phyloP scores from a whole-genome alignment of 2,329 filamentous ascomycete species.

The Phoma sp. region DNA sequence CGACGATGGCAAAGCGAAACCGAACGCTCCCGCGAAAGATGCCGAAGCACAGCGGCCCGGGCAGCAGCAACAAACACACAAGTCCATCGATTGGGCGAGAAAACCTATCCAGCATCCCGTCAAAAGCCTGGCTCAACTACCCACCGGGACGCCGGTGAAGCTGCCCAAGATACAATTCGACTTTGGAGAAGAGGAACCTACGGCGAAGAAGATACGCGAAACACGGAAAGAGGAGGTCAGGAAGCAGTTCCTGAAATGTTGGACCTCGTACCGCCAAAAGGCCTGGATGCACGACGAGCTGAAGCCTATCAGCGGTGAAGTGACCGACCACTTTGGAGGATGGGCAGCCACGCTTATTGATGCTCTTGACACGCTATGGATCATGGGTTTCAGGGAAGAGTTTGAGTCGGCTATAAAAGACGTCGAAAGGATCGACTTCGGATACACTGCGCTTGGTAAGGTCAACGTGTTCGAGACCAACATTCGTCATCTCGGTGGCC shows the following conservation, averaged over 20 bases:
- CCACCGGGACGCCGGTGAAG: conserved; percentile 45
- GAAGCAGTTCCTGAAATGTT: conserved; percentile 54
- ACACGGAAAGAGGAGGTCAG: conserved; percentile 49
- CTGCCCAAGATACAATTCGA: conserved; percentile 54
- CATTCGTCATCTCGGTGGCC: conserved; percentile 85
- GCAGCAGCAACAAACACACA: conserved; percentile 13
- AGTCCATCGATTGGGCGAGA: conserved; percentile 50
- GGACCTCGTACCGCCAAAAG: conserved; percentile 53
- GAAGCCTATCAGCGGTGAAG: conserved; percentile 52
- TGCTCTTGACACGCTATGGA: conserved; percentile 56
- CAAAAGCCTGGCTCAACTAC: conserved; percentile 45
- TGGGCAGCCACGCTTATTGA: conserved; percentile 58
- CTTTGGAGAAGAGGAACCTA: conserved; percentile 49
- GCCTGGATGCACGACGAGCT: conserved; percentile 61
- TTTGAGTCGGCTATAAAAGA: conserved; percentile 56
- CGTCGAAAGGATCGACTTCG: conserved; percentile 54
- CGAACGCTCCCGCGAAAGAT: conserved; percentile 16
- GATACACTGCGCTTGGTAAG: conserved; percentile 45
- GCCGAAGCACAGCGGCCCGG: conserved; percentile 7
- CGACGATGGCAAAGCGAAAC: conserved; percentile 8
- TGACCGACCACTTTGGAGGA: conserved; percentile 54
- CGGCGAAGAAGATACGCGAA: conserved; percentile 43
- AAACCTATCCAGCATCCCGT: conserved; percentile 53
- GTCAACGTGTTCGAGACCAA: conserved; percentile 61
- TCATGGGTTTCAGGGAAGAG: conserved; percentile 58